Evolutionary conservation across 441 rosid genomes (phyloP).

Genomic region (Eruca vesicaria): DNA sequence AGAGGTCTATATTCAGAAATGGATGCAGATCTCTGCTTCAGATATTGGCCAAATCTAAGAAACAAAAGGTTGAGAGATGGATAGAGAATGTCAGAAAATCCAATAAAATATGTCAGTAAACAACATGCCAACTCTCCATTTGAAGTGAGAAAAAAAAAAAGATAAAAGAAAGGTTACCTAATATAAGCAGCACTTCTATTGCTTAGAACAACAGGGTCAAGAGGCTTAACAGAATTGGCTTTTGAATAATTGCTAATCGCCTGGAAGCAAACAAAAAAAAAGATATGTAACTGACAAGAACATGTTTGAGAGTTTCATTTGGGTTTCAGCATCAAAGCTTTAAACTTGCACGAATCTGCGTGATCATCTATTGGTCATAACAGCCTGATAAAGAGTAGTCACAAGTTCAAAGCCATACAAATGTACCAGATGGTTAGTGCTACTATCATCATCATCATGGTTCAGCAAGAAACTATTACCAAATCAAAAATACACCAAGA

Average conservation of each 20-base stretch:
- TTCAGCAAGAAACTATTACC: neutral
- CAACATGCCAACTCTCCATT: neutral
- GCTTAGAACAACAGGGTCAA: slow-evolving; percentile 73
- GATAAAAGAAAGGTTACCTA: slow-evolving; percentile 45
- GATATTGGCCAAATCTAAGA: slow-evolving; percentile 75
- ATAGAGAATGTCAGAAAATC: neutral
- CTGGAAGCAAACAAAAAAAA: slow-evolving; percentile 40
- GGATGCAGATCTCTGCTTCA: slow-evolving; percentile 70
- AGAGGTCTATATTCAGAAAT: slow-evolving; percentile 73
- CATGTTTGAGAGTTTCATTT: neutral
- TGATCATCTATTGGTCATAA: neutral
- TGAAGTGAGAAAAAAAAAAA: neutral
- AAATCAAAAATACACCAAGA: neutral
- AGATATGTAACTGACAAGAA: slow-evolving; percentile 12
- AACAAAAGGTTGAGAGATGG: neutral
- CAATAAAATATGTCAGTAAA: neutral
- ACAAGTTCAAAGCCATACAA: neutral
- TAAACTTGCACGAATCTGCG: neutral
- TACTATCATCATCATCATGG: neutral
- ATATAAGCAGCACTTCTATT: slow-evolving; percentile 83
- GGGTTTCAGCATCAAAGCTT: slow-evolving; percentile 10
- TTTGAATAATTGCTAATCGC: slow-evolving; percentile 75
- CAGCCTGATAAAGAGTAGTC: neutral
- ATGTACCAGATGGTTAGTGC: no score
- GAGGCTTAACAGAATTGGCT: slow-evolving; percentile 72